phyloP scores from a whole-genome alignment of 768 basidiomycete species.

The Mycena latifolia region DNA sequence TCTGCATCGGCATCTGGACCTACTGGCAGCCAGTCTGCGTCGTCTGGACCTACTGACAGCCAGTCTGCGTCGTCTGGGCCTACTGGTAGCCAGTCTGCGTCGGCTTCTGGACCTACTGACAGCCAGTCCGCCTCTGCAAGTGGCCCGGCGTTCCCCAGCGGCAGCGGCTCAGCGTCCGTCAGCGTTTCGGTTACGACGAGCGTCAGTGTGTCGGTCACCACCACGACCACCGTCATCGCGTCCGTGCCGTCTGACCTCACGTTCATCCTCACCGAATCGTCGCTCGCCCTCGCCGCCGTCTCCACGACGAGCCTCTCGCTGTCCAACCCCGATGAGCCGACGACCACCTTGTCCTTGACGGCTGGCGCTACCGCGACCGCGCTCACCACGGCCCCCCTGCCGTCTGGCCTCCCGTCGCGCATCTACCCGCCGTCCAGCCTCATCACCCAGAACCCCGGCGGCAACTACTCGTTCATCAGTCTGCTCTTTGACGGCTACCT shows the following conservation, averaged over 20 bases:
- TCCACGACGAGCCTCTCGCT: conserved; percentile 41
- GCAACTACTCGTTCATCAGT: conserved; percentile 65
- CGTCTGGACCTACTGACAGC: background rate
- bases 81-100: background rate
- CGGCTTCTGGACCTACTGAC: background rate
- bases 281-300: conserved; percentile 47
- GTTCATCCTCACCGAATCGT: conserved; percentile 58
- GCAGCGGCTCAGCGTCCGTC: conserved; percentile 3
- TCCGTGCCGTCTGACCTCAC: conserved; percentile 52
- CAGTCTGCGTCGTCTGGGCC: background rate
- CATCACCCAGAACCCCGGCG: conserved; percentile 19
- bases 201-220: conserved; percentile 35
- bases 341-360: conserved; percentile 47
- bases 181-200: background rate
- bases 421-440: conserved; percentile 62
- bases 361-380: conserved; percentile 39
- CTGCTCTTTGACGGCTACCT: conserved; percentile 71
- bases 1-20: background rate
- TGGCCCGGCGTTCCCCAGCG: conserved; percentile 9
- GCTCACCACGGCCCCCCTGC: conserved; percentile 54
- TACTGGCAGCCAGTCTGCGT: background rate
- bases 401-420: conserved; percentile 68
- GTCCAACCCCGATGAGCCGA: conserved; percentile 59
- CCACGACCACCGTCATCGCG: conserved; percentile 23
- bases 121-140: conserved; percentile 17